Base-by-base conservation (phyloP, 2,329 filamentous ascomycete species). In the Xylaria sp. region DNA sequence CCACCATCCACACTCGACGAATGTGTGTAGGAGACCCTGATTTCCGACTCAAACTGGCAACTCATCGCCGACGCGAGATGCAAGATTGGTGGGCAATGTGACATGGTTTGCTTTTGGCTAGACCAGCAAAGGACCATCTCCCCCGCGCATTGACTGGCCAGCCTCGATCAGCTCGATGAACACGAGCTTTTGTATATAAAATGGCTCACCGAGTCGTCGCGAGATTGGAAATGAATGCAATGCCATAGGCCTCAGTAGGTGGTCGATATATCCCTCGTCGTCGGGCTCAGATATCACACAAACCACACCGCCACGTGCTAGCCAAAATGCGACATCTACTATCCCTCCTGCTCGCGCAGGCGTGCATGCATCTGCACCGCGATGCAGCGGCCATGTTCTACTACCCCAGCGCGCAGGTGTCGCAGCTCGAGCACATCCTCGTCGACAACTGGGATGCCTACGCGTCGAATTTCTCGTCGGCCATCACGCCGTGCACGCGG, bases 401-500 rank as follows among this genome's bases (percentile, higher is more conserved):
- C 55, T 76, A 76, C 36, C 75, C 74, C 14, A 70, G n/a, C 53
- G 68, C 73, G 14, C 67, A 69, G 11, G 60, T 62, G 0, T 73
- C 73, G 6, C 57, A 67, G 8, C 65, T 76, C 1, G 75, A 76
- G 59, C 75, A 76, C 53, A 74, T 76, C 32, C 55, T 76, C 1
- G 73, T 76, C 9, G 74, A 75, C 61, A 74, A 74, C 66, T 73
- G 73, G 73, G 75, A 62, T 17, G 73, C 73, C 0, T 72, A 73
- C 36, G 75, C 75, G 0, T 74, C 74, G 11, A 76, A 76, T 57
- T 76, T 76, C 61, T 74, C 73, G 2, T 66, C 74, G 19, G 75
- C 75, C n/a, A 74, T 76, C 57, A 75, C 74, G 42, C 75, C 75
- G 4, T 76, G 75, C 54, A 72, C 70, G 6, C 72, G 72, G 48